Percentiles rank a stretch among this genome's conserved stretches.
Conservation (phyloP, 2,329 filamentous ascomycete species). For the Aspergillus tubingensis region DNA sequence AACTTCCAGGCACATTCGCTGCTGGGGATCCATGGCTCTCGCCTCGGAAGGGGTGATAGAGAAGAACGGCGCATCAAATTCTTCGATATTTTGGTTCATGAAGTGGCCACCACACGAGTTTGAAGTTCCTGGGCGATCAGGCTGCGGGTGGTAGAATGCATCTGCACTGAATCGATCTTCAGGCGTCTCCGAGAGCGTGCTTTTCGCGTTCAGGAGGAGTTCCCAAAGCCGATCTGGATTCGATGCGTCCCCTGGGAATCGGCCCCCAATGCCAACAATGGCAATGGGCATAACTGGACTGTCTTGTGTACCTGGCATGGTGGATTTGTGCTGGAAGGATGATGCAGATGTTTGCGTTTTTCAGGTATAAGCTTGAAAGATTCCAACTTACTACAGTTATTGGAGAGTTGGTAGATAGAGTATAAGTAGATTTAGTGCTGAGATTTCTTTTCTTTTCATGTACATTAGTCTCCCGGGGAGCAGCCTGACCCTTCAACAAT, state of each 20-base stretch:
- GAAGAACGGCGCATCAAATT: constrained; percentile 33
- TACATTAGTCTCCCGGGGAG: too few relatives aligned
- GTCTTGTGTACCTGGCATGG: not conserved
- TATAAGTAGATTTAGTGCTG: too few relatives aligned
- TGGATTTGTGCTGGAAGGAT: not conserved
- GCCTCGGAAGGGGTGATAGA: constrained; percentile 23
- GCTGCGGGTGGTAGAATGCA: constrained; percentile 25
- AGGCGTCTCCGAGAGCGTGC: constrained; percentile 19
- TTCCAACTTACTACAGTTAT: too few relatives aligned
- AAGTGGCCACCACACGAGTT: constrained; percentile 14
- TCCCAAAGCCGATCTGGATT: constrained; percentile 25
- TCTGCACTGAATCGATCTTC: constrained; percentile 24
- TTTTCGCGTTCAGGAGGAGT: constrained; percentile 17
- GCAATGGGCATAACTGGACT: constrained; percentile 26
- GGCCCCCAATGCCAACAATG: constrained; percentile 27
- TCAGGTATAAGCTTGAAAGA: not conserved
- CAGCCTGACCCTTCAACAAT: too few relatives aligned
- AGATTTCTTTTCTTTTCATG: too few relatives aligned
- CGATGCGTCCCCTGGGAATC: constrained; percentile 27
- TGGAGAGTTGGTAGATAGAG: too few relatives aligned
- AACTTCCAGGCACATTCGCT: constrained; percentile 19
- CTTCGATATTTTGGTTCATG: constrained; percentile 17
- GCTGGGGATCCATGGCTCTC: constrained; percentile 28
- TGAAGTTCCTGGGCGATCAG: constrained; percentile 11
- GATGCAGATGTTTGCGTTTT: not conserved